Evolutionary conservation across 305 asterid species (phyloP), one percentile per base, ranked within the genome.

Genomic region (Rubia balearica): DNA sequence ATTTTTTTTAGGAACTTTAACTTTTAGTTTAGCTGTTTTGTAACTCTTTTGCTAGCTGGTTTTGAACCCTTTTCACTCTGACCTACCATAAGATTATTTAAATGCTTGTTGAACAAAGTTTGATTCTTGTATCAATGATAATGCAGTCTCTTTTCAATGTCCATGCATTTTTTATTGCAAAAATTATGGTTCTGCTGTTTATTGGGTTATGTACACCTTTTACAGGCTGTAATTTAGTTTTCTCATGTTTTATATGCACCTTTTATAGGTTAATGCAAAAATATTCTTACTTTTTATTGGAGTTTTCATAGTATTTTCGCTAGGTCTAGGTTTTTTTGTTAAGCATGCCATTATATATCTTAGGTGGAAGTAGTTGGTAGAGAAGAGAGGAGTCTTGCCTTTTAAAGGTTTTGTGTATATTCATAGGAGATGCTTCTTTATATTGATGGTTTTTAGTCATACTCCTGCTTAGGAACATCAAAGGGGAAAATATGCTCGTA

Each of bases 401-500:
- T 30, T 30, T 30, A 30, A 30, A 30, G 36, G 36, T 30, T 30
- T 30, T 30, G 36, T 30, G 36, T 30, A 1, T 30, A 30, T 30
- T 30, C 3, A 30, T 30, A 30, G 36, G 36, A 30, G 36, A 9
- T 67, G 8, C 60, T 71, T 19, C 41, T 76, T 77, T 71, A 65
- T 75, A 48, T 65, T 71, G 69, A 66, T 74, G 76, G 40, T 70
- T 77, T 43, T n/a, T 70, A 38, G 53, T 62, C 72, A 33, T 17
- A 17, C 57, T 73, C 36, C 3, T 30, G 1, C 36, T 30, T 30
- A 30, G 36, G 36, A 0, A 30, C 4, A 30, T 30, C 3, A 30
- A 30, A 30, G 36, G 36, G 4, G 36, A 30, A 30, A 30, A 30
- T 30, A 30, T 30, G 36, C 36, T 30, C 36, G 36, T 30, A 30